Evolutionary conservation across 2,329 filamentous ascomycete genomes (phyloP).

Genomic region (Cadophora sp.): DNA sequence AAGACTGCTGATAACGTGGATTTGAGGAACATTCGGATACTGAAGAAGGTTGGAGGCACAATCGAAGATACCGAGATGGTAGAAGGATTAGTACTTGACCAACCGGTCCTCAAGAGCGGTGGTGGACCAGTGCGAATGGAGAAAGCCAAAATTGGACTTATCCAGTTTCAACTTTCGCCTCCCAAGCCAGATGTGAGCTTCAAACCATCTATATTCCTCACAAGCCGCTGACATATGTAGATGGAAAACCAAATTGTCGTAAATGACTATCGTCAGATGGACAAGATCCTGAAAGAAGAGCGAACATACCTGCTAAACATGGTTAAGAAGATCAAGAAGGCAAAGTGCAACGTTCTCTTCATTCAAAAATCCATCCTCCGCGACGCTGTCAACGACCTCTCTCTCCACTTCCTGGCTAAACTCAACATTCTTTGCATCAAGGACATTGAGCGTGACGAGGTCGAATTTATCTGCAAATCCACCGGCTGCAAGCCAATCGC

Average conservation of each 20-base stretch:
- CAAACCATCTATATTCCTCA: neutral
- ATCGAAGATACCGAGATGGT: slow-evolving; percentile 99
- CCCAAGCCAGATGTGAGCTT: slow-evolving; percentile 88
- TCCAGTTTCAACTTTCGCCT: slow-evolving; percentile 98
- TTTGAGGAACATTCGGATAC: slow-evolving; percentile 91
- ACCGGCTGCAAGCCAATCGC: slow-evolving; percentile 99
- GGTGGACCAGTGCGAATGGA: slow-evolving; percentile 92
- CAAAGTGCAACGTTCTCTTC: slow-evolving; percentile 97
- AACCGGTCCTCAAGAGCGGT: slow-evolving; percentile 91
- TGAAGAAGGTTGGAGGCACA: slow-evolving; percentile 97
- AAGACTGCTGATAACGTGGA: slow-evolving; percentile 97
- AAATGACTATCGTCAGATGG: slow-evolving; percentile 99
- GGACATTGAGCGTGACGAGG: slow-evolving; percentile 97
- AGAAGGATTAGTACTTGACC: slow-evolving; percentile 90
- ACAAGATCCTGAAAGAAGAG: slow-evolving; percentile 99
- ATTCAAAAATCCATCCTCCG: slow-evolving; percentile 99
- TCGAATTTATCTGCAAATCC: slow-evolving; percentile 99
- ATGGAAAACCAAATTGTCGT: slow-evolving; percentile 99
- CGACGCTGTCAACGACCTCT: slow-evolving; percentile 97
- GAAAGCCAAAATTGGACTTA: slow-evolving; percentile 95
- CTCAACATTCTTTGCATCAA: slow-evolving; percentile 95
- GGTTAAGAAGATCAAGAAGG: slow-evolving; percentile 99
- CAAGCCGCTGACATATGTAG: slow-evolving; percentile 49
- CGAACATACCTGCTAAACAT: slow-evolving; percentile 97
- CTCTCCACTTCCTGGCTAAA: slow-evolving; percentile 96